phyloP scores from a whole-genome alignment of 2,329 filamentous ascomycete genomes.

The Talaromyces atroroseus region DNA sequence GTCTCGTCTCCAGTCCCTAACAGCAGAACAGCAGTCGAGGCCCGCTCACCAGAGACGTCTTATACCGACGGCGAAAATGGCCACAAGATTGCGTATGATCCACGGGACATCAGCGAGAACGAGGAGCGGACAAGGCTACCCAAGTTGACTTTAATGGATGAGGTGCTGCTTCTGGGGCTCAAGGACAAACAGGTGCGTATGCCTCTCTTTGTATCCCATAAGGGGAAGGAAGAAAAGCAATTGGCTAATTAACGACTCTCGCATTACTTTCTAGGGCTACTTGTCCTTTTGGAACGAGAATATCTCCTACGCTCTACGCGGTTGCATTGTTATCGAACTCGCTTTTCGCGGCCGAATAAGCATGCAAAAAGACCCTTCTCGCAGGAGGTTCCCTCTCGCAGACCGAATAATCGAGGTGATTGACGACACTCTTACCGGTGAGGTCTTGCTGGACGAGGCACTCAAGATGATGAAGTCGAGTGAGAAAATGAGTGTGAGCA shows the following conservation, averaged over 20 bases:
- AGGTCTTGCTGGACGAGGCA: conserved; percentile 94
- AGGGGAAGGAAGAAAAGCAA: neutral
- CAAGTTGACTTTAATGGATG: conserved; percentile 98
- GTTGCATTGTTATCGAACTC: conserved; percentile 96
- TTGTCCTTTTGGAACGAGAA: conserved; percentile 99
- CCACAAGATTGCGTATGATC: conserved; percentile 97
- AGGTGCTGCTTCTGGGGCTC: conserved; percentile 86
- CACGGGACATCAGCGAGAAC: conserved; percentile 93
- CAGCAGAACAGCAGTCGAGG: conserved; percentile 54
- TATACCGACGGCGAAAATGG: conserved; percentile 86
- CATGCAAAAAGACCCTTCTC: conserved; percentile 95
- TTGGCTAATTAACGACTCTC: neutral
- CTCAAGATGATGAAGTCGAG: conserved; percentile 99
- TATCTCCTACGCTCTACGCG: conserved; percentile 94
- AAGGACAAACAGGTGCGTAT: conserved; percentile 88
- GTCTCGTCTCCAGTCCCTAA: conserved; percentile 60
- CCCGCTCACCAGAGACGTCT: conserved; percentile 64
- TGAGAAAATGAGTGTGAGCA: conserved; percentile 99
- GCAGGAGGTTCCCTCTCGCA: conserved; percentile 85
- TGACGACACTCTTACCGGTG: conserved; percentile 91
- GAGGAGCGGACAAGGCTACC: conserved; percentile 95
- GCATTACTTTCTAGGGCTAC: conserved; percentile 64
- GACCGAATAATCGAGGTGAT: conserved; percentile 95
- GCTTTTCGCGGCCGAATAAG: conserved; percentile 92
- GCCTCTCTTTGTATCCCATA: neutral